Evolutionary conservation across 1,284 basidiomycete species (phyloP).

Genomic region (Bjerkandera adusta): DNA sequence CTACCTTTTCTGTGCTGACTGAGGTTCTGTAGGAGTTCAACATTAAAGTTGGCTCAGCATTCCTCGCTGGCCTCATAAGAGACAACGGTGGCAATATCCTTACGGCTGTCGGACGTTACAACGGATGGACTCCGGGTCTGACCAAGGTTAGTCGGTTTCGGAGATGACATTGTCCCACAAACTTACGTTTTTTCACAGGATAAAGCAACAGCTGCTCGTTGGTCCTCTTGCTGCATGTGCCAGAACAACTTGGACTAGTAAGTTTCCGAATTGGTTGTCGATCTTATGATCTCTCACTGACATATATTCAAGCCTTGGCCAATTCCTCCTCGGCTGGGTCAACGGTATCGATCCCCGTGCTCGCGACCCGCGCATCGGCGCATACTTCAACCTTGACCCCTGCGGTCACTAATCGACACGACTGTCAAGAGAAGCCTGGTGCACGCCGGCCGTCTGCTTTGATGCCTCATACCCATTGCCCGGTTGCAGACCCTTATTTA

Average conservation of each 20-base stretch:
- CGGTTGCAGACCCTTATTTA: too few species aligned
- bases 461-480: too few species aligned
- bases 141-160: constrained; percentile 54
- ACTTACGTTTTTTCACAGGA: constrained; percentile 31
- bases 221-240: constrained; percentile 59
- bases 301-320: constrained; percentile 56
- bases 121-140: constrained; percentile 71
- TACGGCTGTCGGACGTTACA: constrained; percentile 69
- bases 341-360: constrained; percentile 59
- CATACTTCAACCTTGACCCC: constrained; percentile 66
- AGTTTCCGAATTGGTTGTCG: constrained; percentile 28
- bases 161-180: constrained; percentile 3
- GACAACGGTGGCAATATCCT: constrained; percentile 60
- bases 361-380: constrained; percentile 46
- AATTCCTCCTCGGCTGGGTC: constrained; percentile 80
- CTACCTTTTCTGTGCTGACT: background rate
- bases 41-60: constrained; percentile 59
- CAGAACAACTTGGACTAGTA: constrained; percentile 82
- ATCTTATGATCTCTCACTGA: constrained; percentile 19
- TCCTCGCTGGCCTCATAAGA: constrained; percentile 54
- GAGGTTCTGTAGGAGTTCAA: constrained; percentile 57
- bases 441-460: too few species aligned
- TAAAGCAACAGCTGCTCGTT: constrained; percentile 57
- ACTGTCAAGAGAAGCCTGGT: too few species aligned
- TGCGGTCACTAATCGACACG: too few species aligned